Percentiles rank a stretch among this genome's conserved stretches.
Conservation (phyloP, 306 rosid species). For the Vigna radiata region DNA sequence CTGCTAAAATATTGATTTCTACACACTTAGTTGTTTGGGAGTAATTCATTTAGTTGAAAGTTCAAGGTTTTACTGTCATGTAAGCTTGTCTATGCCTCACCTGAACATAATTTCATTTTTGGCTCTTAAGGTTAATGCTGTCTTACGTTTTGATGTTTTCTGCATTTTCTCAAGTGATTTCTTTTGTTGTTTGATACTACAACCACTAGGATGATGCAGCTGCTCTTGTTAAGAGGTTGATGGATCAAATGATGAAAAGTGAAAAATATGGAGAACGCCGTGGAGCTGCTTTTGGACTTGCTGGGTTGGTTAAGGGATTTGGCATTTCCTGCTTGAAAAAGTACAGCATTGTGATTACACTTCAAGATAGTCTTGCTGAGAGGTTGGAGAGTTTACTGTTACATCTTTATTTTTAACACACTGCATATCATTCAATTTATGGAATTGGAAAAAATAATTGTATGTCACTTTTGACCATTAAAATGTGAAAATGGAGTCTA, state of each 20-base stretch:
- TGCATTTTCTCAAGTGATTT: constrained; percentile 32
- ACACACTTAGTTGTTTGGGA: constrained; percentile 32
- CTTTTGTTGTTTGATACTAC: constrained; percentile 34
- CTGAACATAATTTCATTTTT: constrained; percentile 4
- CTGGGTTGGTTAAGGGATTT: constrained; percentile 95
- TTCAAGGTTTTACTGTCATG: constrained; percentile 16
- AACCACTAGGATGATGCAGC: constrained; percentile 76
- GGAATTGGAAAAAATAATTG: background rate
- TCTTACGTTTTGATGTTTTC: constrained; percentile 22
- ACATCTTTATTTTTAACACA: background rate
- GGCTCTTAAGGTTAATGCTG: background rate
- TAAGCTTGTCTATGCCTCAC: constrained; percentile 6
- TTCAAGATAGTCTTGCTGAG: constrained; percentile 81
- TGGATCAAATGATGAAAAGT: constrained; percentile 91
- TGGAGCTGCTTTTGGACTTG: constrained; percentile 98
- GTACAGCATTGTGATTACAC: constrained; percentile 67
- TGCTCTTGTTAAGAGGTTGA: constrained; percentile 75
- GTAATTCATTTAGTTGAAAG: constrained; percentile 26
- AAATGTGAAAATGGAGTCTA: background rate
- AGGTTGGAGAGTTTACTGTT: constrained; percentile 59
- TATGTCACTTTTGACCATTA: too few relatives aligned
- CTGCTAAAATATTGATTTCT: too few relatives aligned
- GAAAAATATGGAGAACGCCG: constrained; percentile 97
- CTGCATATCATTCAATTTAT: background rate
- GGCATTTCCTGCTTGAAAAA: constrained; percentile 87